Evolutionary conservation across 176 grass and related monocot species (phyloP), one percentile per base, ranked within the genome.

Genomic region (Saccharum spontaneum): DNA sequence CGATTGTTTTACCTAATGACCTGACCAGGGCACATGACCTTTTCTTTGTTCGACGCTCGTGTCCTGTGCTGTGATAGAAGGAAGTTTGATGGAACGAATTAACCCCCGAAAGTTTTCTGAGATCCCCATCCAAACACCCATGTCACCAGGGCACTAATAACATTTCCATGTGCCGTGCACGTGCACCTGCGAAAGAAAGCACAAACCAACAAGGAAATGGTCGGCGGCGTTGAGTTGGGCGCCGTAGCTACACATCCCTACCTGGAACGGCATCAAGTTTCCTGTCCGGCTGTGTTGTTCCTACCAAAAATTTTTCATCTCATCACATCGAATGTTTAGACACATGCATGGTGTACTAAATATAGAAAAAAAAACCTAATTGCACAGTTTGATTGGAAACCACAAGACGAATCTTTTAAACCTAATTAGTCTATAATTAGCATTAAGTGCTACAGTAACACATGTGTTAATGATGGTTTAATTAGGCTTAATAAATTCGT

Each of bases 141-240:
- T 23, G 26, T 20, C 55, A 60, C 50, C 11, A 17, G 10, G 55
- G 12, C 39, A 18, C 26, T 71, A 85, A 5, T 69, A 78, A 7
- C 50, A 71, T 11, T 36, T 73, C 17, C 81, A 74, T 74, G 69
- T 83, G 81, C 54, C 24, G 65, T 57, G 62, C 71, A 10, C 4
- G 85, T 37, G 79, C 60, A 14, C 44, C 74, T 76, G 85, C 59
- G 2, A 39, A 54, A 54, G 45, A 20, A 55, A 5, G 8, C 37
- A 70, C 7, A 43, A 43, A 24, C 12, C 69, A 82, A 76, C 78
- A 67, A 75, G 49, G 45, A 81, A 75, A 76, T 82, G 45, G 59
- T 86, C 61, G 62, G 79, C 79, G 73, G 26, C 69, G 38, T 81
- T 54, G 36, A 7, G n/a, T 46, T 54, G 48, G 64, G 34, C 52